Conservation (phyloP, 352 stramenopile species). For the Paralagenidium karlingii region DNA sequence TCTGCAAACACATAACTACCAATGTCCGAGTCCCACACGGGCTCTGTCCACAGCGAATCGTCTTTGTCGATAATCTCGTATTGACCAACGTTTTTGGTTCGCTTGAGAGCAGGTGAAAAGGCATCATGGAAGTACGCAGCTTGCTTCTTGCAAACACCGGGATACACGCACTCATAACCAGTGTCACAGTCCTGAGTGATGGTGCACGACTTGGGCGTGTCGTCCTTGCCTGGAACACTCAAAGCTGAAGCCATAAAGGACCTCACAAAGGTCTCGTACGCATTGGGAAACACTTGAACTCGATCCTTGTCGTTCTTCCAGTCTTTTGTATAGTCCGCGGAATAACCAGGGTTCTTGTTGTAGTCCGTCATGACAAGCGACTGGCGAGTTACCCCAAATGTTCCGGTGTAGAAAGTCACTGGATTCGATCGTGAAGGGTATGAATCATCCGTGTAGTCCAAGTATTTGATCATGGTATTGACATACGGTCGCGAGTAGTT, state of each 20-base stretch:
- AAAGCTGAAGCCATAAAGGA: conserved; percentile 52
- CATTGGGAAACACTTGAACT: conserved; percentile 63
- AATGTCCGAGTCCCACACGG: conserved; percentile 47
- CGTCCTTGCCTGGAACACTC: conserved; percentile 1
- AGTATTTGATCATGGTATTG: conserved; percentile 51
- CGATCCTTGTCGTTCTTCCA: conserved; percentile 42
- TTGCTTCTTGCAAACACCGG: conserved; percentile 44
- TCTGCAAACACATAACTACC: conserved; percentile 74
- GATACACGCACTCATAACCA: conserved; percentile 63
- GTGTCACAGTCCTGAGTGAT: conserved; percentile 44
- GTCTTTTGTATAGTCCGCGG: conserved; percentile 30
- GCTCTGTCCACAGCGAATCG: conserved; percentile 69
- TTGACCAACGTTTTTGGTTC: conserved; percentile 24
- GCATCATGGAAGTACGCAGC: conserved; percentile 68
- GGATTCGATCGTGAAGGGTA: conserved; percentile 40
- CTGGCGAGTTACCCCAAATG: conserved; percentile 27
- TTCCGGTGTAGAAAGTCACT: conserved; percentile 40
- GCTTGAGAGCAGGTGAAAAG: conserved; percentile 43
- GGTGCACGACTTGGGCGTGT: conserved; percentile 18
- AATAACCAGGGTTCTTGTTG: conserved; percentile 16
- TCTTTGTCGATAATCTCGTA: conserved; percentile 53
- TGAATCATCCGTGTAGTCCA: conserved; percentile 22
- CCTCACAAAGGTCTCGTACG: conserved; percentile 68
- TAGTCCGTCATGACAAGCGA: conserved; percentile 31
- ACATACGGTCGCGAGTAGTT: conserved; percentile 51